Conservation (phyloP, 345 rosid species). For the Populus simonii region DNA sequence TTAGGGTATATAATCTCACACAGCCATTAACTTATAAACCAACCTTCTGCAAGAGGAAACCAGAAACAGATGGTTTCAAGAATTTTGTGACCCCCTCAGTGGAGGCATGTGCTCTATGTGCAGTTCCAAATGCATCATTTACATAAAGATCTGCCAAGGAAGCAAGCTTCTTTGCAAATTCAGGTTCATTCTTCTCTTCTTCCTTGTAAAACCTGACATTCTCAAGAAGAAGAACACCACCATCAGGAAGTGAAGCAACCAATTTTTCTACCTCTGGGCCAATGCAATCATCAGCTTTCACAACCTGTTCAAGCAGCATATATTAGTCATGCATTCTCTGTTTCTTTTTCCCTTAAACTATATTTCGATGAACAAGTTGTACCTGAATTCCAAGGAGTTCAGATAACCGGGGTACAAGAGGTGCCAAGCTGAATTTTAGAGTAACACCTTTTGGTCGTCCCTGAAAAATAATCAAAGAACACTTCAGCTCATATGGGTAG, state of each 20-base stretch:
- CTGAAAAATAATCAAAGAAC: slow-evolving; percentile 34
- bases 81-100: slow-evolving; percentile 85
- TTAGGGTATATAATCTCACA: not conserved
- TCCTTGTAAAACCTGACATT: slow-evolving; percentile 90
- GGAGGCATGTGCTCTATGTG: slow-evolving; percentile 94
- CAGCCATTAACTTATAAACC: not conserved
- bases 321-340: not conserved
- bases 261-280: slow-evolving; percentile 86
- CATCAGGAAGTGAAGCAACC: slow-evolving; percentile 79
- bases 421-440: slow-evolving; percentile 87
- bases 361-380: not conserved
- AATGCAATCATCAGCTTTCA: slow-evolving; percentile 83
- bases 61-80: slow-evolving; percentile 92
- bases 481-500: not conserved
- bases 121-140: slow-evolving; percentile 91
- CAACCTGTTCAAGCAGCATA: slow-evolving; percentile 18
- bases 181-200: slow-evolving; percentile 96
- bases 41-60: slow-evolving; percentile 95
- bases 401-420: slow-evolving; percentile 81
- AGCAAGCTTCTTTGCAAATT: slow-evolving; percentile 90
- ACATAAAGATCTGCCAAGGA: slow-evolving; percentile 81
- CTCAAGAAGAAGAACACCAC: slow-evolving; percentile 88
- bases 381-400: slow-evolving; percentile 89
- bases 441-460: slow-evolving; percentile 94
- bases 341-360: not conserved